Base-by-base conservation (phyloP, 805 yeast genomes). In the Sugiyamaella smithiae region DNA sequence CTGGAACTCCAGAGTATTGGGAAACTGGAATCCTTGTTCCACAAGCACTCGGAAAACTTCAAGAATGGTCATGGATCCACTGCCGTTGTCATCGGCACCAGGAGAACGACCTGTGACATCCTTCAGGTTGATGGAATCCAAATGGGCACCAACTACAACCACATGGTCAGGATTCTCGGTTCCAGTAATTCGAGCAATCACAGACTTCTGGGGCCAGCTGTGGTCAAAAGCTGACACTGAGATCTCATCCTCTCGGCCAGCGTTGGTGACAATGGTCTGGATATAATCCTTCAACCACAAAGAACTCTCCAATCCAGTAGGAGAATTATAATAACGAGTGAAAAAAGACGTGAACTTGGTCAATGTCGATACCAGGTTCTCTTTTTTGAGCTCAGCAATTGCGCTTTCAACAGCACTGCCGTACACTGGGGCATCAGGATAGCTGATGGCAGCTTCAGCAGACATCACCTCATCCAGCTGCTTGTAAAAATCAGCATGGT, bases 61-160 rank as follows among this genome's bases (percentile, higher is more conserved):
- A 47, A 88, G 66, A 26, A 79, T 75, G 1, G 93, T 82, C 1
- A 83, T 80, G 2, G 88, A 82, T 6, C 96, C 97, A 2, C 90
- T 81, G 1, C 95, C 93, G 64, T 89, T 84, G 62, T 89, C 97
- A 63, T 89, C 97, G 1, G 96, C 96, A 4, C 97, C 97, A 2
- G 96, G 96, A 0, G 95, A 85, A 22, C 77, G 72, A 71, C 73
- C 12, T 95, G 95, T 49, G 83, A 72, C 37, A 84, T 57, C 45
- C 50, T 82, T 57, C 16, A 84, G 68, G 63, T 86, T 88, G 52
- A 82, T 74, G 1, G 95, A 84, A 63, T 89, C 97, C 60, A 82
- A 84, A 66, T 89, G 97, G 25, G 91, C 83, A 1, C 96, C 96
- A 36, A 88, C 75, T 11, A 89, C 80, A 1, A 89, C 81, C 3